Base-by-base conservation (phyloP, 345 rosid genomes). In the Eucalyptus marginata region DNA sequence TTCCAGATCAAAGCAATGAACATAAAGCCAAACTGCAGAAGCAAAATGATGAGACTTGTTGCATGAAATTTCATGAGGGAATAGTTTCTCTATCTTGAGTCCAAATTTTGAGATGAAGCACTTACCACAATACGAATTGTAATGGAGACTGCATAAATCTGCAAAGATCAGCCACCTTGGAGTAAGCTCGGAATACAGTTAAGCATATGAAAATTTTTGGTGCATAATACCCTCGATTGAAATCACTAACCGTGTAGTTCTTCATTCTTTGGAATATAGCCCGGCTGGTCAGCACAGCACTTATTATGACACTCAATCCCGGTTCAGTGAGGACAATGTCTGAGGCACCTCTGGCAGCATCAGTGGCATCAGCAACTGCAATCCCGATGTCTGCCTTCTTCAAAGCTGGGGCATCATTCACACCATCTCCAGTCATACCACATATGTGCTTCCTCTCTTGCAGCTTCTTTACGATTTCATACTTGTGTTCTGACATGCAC, bases 351-450 rank as follows among this genome's bases (percentile, higher is more conserved):
- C 99, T 93, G 49, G 99, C 99, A 86, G 99, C 99, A 92, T 97
- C 99, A 49, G 99, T 97, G 88, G 99, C 98, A 93, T 96, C 99
- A 71, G 95, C 95, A 80, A 97, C 99, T 33, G 99, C 99, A 87
- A 97, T 96, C n/a, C 99, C 99, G 27, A 97, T 96, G 92, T 97
- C 99, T 22, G 99, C 98, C 92, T 94, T 97, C 93, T 96, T 97
- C 87, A 97, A 91, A 87, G 99, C 99, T 54, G 99, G 96, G 86
- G 99, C 97, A 91, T 97, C 99, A 56, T 95, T 97, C 84, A 97
- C 99, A 92, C 99, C 99, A 92, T 97, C 99, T 88, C 99, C 99
- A 44, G 98, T 97, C 97, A 97, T 97, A 88, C 99, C 99, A 89
- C 99, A 96, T 13, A 96, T 95, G 92, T 97, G 99, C 71, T 96